A percentile compares a stretch with the other conserved stretches of the same genome.
These are phyloP conservation scores for Chamaenerion angustifolium DNA, from an alignment of 345 rosid genomes.

Conservation along the genomic window DNA sequence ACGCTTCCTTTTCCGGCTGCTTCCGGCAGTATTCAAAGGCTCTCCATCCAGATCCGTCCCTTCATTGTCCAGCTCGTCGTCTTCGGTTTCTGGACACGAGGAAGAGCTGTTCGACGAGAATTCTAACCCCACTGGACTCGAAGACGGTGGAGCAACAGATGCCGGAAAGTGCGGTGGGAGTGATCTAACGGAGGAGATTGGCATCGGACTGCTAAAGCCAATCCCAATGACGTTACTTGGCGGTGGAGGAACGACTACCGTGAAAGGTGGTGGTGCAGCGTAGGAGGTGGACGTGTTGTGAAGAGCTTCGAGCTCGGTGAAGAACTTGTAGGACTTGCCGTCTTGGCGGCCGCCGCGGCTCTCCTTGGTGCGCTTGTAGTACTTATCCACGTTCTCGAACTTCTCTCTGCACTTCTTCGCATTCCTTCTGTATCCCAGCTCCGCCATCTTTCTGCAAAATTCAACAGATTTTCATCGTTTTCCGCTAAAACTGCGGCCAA, in stretches of 20 bases:
- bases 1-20: constrained; percentile 61
- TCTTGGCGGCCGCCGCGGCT: constrained; percentile 76
- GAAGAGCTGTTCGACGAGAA: constrained; percentile 61
- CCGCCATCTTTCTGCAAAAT: constrained; percentile 58
- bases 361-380: constrained; percentile 85
- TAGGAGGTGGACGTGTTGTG: constrained; percentile 18
- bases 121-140: constrained; percentile 19
- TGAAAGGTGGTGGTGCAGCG: constrained; percentile 10
- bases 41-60: constrained; percentile 24
- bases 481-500: not conserved
- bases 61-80: constrained; percentile 26
- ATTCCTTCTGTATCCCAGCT: constrained; percentile 62
- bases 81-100: constrained; percentile 40
- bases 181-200: constrained; percentile 7
- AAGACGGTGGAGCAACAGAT: not conserved
- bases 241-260: not conserved
- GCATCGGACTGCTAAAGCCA: constrained; percentile 8
- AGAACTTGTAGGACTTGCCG: constrained; percentile 75
- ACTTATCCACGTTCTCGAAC: constrained; percentile 90
- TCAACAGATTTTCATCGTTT: not conserved
- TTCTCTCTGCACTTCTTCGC: constrained; percentile 90
- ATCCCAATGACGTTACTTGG: not conserved
- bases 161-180: constrained; percentile 3
- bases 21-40: constrained; percentile 23
- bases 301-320: constrained; percentile 72